Conservation (phyloP, 2,329 filamentous ascomycete species). For the Coniochaeta sp. region DNA sequence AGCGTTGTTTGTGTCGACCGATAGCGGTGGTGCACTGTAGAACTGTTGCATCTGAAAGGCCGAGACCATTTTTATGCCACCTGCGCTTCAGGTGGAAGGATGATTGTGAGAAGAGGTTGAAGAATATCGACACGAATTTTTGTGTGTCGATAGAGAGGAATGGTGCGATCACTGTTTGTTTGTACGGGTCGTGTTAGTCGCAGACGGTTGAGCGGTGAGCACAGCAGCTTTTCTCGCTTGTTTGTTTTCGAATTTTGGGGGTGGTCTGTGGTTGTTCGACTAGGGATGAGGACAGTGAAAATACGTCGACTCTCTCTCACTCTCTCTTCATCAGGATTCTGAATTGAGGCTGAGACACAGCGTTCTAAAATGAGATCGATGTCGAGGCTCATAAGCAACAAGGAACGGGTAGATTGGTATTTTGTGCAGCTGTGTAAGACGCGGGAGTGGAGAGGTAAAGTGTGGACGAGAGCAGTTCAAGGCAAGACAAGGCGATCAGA, state of each 20-base stretch:
- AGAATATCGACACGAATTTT: conserved; percentile 2
- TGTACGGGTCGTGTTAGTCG: conserved; percentile 13
- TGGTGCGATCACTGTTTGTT: neutral
- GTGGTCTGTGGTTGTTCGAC: conserved; percentile 7
- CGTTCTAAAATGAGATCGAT: neutral
- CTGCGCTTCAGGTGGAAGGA: neutral
- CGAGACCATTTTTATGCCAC: conserved; percentile 39
- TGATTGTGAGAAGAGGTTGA: neutral
- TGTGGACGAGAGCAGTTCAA: neutral
- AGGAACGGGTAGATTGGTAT: neutral
- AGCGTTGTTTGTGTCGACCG: conserved; percentile 45
- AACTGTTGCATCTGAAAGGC: conserved; percentile 43
- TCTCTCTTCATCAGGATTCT: neutral
- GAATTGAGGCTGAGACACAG: neutral
- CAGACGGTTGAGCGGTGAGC: conserved; percentile 16
- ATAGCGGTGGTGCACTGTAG: conserved; percentile 41
- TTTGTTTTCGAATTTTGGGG: conserved; percentile 14
- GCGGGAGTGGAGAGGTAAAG: neutral
- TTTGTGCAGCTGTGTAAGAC: neutral
- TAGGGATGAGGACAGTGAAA: neutral
- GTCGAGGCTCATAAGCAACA: neutral
- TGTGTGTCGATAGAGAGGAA: neutral
- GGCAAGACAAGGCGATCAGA: neutral
- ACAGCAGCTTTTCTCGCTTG: conserved; percentile 9
- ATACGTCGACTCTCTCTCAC: neutral